Evolutionary conservation across 495 filamentous ascomycete genomes (phyloP).

Genomic region (Cudoniella acicularis): DNA sequence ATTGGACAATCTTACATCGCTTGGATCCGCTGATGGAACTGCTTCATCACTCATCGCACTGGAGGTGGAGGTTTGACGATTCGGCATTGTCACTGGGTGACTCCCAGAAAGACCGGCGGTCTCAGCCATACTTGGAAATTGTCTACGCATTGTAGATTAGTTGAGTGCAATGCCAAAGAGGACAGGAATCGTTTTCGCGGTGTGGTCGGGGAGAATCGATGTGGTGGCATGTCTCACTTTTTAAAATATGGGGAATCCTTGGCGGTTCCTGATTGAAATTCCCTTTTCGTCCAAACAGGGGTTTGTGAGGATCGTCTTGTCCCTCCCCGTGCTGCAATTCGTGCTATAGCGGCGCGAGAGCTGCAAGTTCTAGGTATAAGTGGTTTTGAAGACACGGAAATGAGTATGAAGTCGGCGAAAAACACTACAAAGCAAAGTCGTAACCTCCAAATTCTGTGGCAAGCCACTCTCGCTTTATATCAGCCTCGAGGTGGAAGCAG

Average conservation of each 20-base stretch:
- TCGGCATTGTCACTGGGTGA: conserved; percentile 39
- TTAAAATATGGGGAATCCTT: background rate
- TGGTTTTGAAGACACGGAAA: no score
- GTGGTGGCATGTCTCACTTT: background rate
- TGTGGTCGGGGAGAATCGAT: background rate
- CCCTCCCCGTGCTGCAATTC: no score
- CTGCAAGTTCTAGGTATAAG: no score
- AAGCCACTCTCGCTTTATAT: no score
- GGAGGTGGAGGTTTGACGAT: conserved; percentile 51
- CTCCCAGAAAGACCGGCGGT: conserved; percentile 16
- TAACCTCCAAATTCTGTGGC: no score
- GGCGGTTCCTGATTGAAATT: background rate
- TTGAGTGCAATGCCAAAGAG: background rate
- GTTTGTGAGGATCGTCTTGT: no score
- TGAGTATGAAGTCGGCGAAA: no score
- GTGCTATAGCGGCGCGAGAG: no score
- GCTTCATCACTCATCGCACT: conserved; percentile 55
- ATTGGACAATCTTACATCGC: conserved; percentile 50
- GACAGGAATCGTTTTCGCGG: background rate
- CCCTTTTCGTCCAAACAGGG: background rate
- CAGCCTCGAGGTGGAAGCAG: no score
- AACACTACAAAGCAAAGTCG: no score
- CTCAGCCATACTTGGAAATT: conserved; percentile 16
- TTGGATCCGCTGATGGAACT: conserved; percentile 75
- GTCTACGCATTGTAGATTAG: conserved; percentile 17